Base-by-base conservation (phyloP, 306 rosid genomes). In the Prunus mume region DNA sequence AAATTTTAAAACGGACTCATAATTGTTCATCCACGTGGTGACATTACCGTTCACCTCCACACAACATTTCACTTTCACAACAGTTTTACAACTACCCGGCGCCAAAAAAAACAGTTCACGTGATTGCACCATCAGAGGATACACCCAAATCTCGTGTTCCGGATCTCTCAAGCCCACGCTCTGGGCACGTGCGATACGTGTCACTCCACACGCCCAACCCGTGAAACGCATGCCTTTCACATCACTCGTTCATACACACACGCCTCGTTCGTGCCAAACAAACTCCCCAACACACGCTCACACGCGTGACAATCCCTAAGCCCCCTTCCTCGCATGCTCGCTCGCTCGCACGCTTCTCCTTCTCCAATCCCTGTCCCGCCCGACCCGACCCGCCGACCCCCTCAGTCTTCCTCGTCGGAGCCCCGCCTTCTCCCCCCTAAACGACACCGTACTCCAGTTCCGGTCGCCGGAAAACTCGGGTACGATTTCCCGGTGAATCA, bases 251-350 rank as follows among this genome's bases (percentile, higher is more conserved):
- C 64, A 67, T 69, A 56, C 73, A 61, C 86, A 78, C 87, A 82
- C 90, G 92, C 82, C 60, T 69, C 86, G 86, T 82, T 85, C 97
- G 94, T 89, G 97, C 88, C 92, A 85, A 15, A 18, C 34, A 79
- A 45, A 27, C 38, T 68, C 61, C 81, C 58, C 47, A 67, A 63
- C 62, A 66, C 76, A 41, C 78, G 74, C 85, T 58, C 78, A 34
- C 90, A 79, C 95, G 94, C 88, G 91, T 80, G 94, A 77, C 74
- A 71, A 51, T 57, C 84, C 87, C 51, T 45, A 57, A 57, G 79
- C 76, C 18, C 7, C 8, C 62, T 27, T 58, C 63, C 82, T 86
- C 89, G 85, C 91, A 85, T 76, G 93, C 91, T 87, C 88, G 82
- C 95, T 79, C 93, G 87, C 88, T 82, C 88, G 82, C 95, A 81